A percentile compares a stretch with the other conserved stretches of the same genome.
phyloP scores from a whole-genome alignment of 148 eudicot genomes.

The Agrostemma githago region DNA sequence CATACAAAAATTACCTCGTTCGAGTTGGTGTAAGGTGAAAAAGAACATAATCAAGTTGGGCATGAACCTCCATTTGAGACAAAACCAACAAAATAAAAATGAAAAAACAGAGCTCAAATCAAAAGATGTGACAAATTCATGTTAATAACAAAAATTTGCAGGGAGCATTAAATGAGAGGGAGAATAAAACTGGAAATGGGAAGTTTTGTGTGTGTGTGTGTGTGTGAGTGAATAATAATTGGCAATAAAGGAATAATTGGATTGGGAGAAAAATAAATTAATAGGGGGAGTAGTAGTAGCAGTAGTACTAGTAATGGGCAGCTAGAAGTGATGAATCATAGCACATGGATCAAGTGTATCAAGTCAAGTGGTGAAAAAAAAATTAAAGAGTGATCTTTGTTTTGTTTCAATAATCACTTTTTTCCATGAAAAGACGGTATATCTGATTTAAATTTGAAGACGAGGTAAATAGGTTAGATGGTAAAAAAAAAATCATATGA shows the following conservation, averaged over 20 bases:
- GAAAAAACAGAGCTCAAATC: neutral
- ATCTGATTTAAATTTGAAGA: no score
- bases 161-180: no score
- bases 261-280: no score
- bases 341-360: conserved; percentile 4
- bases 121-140: neutral
- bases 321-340: conserved; percentile 18
- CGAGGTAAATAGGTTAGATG: no score
- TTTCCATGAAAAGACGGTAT: no score
- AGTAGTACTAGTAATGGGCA: neutral
- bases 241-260: no score
- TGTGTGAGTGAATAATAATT: neutral
- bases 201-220: neutral
- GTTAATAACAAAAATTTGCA: neutral
- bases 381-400: neutral
- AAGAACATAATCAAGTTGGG: conserved; percentile 59
- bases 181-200: no score
- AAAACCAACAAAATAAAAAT: neutral
- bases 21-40: conserved; percentile 89
- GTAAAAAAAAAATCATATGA: no score
- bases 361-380: neutral
- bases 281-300: neutral
- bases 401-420: no score
- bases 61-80: conserved; percentile 46
- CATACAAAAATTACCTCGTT: conserved; percentile 46